phyloP scores from a whole-genome alignment of 2,329 filamentous ascomycete species.

The Pseudocercospora fuligena region DNA sequence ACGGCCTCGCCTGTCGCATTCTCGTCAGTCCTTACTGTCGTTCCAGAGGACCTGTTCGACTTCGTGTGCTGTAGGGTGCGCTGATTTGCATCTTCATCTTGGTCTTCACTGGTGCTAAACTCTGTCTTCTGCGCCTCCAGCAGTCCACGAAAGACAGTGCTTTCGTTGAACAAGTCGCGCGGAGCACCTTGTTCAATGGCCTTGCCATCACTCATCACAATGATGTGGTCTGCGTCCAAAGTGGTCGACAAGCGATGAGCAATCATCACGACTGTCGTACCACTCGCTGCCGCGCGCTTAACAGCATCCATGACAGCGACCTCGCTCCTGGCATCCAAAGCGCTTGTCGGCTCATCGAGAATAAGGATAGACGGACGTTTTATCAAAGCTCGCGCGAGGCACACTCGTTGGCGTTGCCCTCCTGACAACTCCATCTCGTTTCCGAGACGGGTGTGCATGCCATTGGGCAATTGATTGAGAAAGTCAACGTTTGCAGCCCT shows the following conservation, averaged over 20 bases:
- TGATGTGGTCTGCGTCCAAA: slow-evolving; percentile 79
- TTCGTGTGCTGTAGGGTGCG: slow-evolving; percentile 9
- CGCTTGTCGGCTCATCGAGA: slow-evolving; percentile 54
- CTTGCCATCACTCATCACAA: slow-evolving; percentile 72
- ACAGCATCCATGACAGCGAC: slow-evolving; percentile 50
- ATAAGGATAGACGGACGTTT: slow-evolving; percentile 52
- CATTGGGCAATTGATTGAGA: slow-evolving; percentile 50
- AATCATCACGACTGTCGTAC: slow-evolving; percentile 71
- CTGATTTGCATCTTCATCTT: slow-evolving; percentile 10
- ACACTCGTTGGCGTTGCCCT: slow-evolving; percentile 53
- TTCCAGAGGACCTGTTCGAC: slow-evolving; percentile 7
- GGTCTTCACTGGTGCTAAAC: slow-evolving; percentile 11
- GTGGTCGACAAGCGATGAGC: slow-evolving; percentile 79
- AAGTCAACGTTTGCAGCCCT: slow-evolving; percentile 51
- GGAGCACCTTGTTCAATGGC: slow-evolving; percentile 68
- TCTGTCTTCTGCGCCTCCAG: slow-evolving; percentile 36
- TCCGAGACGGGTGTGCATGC: slow-evolving; percentile 50
- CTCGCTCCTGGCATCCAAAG: slow-evolving; percentile 52
- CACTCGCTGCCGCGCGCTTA: slow-evolving; percentile 45
- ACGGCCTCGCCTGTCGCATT: neutral
- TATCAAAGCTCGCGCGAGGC: slow-evolving; percentile 53
- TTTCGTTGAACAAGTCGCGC: slow-evolving; percentile 54
- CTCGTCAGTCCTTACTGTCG: neutral
- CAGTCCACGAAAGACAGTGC: slow-evolving; percentile 36
- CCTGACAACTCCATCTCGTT: slow-evolving; percentile 52